phyloP scores from a whole-genome alignment of 805 yeast species.

The Candida maesae region DNA sequence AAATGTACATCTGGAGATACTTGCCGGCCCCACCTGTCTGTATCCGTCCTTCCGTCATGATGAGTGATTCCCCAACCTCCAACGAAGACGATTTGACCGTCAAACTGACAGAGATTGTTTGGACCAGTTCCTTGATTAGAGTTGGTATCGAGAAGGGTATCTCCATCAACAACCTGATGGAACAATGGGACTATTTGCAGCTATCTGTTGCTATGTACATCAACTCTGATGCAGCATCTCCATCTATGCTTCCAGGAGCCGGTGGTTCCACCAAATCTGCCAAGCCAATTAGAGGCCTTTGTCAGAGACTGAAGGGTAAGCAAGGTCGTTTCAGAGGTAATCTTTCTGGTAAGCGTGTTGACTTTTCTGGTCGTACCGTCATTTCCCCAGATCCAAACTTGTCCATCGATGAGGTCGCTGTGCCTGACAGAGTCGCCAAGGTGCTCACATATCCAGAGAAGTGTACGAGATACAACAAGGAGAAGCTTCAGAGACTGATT shows the following conservation, averaged over 20 bases:
- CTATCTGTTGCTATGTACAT: conserved; percentile 95
- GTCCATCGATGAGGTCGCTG: conserved; percentile 95
- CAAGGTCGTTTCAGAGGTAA: conserved; percentile 99
- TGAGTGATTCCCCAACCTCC: conserved; percentile 84
- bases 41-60: conserved; percentile 93
- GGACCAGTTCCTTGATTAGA: conserved; percentile 91
- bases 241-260: conserved; percentile 70
- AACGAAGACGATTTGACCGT: conserved; percentile 98
- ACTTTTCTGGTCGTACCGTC: conserved; percentile 96
- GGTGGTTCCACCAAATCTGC: conserved; percentile 50
- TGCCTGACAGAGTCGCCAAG: conserved; percentile 95
- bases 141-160: conserved; percentile 96
- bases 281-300: conserved; percentile 85
- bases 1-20: conserved; percentile 94
- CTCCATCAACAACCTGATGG: conserved; percentile 90
- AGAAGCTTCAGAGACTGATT: conserved; percentile 69
- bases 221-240: conserved; percentile 89
- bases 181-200: conserved; percentile 98
- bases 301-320: conserved; percentile 96
- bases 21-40: conserved; percentile 99
- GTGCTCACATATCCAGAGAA: conserved; percentile 94
- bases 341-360: conserved; percentile 96
- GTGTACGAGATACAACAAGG: conserved; percentile 82
- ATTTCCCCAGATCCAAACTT: conserved; percentile 98
- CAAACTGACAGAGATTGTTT: conserved; percentile 91